phyloP scores from a whole-genome alignment of 78 protist species.

The Reticulomyxa filosa region DNA sequence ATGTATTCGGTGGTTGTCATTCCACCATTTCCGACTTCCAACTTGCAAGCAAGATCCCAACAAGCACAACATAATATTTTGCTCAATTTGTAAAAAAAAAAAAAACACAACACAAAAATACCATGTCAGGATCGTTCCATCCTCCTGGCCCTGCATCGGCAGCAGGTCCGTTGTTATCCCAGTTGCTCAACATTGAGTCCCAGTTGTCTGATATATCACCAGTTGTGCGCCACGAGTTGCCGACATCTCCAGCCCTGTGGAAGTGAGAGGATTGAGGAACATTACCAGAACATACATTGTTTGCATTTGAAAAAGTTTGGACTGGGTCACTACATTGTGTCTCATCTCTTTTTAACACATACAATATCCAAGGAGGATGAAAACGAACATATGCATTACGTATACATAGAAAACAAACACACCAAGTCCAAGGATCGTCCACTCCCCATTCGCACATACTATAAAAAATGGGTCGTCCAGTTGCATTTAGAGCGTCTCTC shows the following conservation, averaged over 20 bases:
- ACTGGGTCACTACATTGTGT: too few species aligned
- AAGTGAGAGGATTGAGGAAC: too few species aligned
- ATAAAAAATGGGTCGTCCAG: background rate
- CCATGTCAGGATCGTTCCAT: constrained; percentile 14
- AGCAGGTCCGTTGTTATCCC: background rate
- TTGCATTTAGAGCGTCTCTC: constrained; percentile 5
- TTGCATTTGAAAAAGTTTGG: too few species aligned
- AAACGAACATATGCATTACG: too few species aligned
- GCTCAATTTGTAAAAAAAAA: too few species aligned
- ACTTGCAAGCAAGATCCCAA: too few species aligned
- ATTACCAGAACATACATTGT: too few species aligned
- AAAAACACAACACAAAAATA: too few species aligned
- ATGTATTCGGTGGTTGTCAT: constrained; percentile 10
- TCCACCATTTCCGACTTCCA: constrained; percentile 45
- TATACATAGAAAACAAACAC: too few species aligned
- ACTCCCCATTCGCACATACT: constrained; percentile 13
- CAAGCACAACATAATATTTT: too few species aligned
- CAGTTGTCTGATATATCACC: background rate
- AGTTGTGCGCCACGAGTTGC: constrained; percentile 25
- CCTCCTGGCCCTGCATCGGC: background rate
- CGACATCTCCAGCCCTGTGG: constrained; percentile 6
- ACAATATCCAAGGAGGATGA: too few species aligned
- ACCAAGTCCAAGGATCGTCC: background rate
- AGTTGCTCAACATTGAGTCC: background rate
- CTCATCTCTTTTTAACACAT: too few species aligned